Conservation (phyloP, 2,329 filamentous ascomycete genomes). For the Xylariaceae sp. region DNA sequence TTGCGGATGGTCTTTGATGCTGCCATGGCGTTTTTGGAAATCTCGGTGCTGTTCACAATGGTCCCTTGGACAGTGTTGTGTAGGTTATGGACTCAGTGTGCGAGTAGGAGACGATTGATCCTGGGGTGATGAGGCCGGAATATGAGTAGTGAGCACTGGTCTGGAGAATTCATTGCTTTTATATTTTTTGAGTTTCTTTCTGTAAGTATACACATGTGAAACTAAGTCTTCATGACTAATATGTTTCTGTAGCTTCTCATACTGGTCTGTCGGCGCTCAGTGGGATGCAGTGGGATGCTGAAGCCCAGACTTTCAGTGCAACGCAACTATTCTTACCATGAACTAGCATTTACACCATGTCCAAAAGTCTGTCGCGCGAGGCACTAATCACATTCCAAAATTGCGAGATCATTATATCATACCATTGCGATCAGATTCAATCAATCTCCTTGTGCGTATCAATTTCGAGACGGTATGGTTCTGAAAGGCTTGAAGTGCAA, state of each 20-base stretch:
- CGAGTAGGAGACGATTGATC: neutral
- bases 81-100: neutral
- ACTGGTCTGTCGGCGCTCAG: neutral
- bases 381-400: neutral
- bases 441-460: neutral
- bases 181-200: neutral
- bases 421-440: neutral
- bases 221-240: neutral
- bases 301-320: neutral
- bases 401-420: neutral
- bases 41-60: neutral
- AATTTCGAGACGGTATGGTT: neutral
- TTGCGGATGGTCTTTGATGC: slow-evolving; percentile 18
- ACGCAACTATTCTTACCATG: neutral
- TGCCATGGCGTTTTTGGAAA: slow-evolving; percentile 11
- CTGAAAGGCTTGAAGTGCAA: no score
- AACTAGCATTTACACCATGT: neutral
- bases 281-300: neutral
- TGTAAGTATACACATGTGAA: neutral
- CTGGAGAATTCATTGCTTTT: neutral
- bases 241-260: neutral
- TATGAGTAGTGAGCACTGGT: neutral
- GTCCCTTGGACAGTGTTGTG: neutral
- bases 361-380: neutral
- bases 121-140: neutral